Evolutionary conservation across 1,284 basidiomycete genomes (phyloP).

Genomic region (Trichosporon inkin): DNA sequence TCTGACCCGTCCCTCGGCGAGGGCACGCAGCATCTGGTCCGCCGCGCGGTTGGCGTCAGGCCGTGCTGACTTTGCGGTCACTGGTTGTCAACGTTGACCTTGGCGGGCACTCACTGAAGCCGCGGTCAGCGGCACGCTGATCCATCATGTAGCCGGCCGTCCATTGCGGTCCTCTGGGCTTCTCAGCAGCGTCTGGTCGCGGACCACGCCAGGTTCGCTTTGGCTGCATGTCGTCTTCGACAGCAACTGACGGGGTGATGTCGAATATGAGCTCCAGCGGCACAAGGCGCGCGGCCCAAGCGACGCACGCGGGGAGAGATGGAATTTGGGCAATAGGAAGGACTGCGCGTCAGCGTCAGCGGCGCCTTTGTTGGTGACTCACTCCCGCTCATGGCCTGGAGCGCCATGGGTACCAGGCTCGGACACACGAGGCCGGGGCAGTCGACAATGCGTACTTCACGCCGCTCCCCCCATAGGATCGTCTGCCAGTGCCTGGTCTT

Average conservation of each 20-base stretch:
- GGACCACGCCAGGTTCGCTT: constrained; percentile 40
- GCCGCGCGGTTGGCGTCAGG: constrained; percentile 84
- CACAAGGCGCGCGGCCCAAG: constrained; percentile 64
- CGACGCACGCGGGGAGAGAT: constrained; percentile 69
- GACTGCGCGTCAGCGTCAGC: constrained; percentile 45
- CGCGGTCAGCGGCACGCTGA: constrained; percentile 68
- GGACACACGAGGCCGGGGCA: constrained; percentile 83
- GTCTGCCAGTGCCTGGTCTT: constrained; percentile 97
- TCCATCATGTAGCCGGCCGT: constrained; percentile 66
- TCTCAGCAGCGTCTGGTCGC: not conserved
- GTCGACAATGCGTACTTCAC: constrained; percentile 74
- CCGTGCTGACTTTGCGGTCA: constrained; percentile 82
- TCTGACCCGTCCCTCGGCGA: constrained; percentile 72
- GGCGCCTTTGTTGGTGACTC: not conserved
- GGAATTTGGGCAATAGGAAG: constrained; percentile 82
- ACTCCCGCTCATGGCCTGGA: constrained; percentile 58
- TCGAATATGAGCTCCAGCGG: constrained; percentile 70
- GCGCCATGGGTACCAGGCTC: constrained; percentile 69
- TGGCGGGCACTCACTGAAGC: constrained; percentile 53
- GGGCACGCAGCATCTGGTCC: constrained; percentile 72
- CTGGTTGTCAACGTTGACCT: constrained; percentile 5
- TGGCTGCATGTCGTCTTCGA: constrained; percentile 42
- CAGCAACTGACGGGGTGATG: constrained; percentile 50
- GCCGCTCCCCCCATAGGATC: constrained; percentile 66
- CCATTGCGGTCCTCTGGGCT: constrained; percentile 28